Evolutionary conservation across 106 monocot genomes (phyloP).

Genomic region (Allium sativum): DNA sequence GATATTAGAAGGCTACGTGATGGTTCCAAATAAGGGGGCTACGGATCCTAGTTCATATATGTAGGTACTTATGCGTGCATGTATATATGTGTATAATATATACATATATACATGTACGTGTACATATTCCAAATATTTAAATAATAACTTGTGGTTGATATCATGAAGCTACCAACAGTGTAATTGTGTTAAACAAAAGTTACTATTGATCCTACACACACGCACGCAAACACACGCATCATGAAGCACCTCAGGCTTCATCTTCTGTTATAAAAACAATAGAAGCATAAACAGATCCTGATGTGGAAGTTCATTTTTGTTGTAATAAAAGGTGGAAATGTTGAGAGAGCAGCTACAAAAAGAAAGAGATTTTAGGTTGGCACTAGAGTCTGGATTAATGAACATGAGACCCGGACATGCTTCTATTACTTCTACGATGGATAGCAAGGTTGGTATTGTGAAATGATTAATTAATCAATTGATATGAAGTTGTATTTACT

Average conservation of each 20-base stretch:
- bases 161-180: neutral
- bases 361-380: conserved; percentile 56
- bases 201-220: too few species aligned
- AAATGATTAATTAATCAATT: neutral
- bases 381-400: conserved; percentile 66
- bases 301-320: neutral
- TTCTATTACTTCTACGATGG: conserved; percentile 21
- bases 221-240: neutral
- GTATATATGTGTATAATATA: too few species aligned
- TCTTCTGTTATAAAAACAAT: neutral
- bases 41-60: too few species aligned
- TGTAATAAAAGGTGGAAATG: conserved; percentile 44
- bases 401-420: conserved; percentile 27
- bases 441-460: conserved; percentile 40
- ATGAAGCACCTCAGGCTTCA: neutral
- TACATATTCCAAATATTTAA: neutral
- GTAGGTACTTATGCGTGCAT: too few species aligned
- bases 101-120: too few species aligned
- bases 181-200: too few species aligned
- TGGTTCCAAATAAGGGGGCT: too few species aligned
- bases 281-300: neutral
- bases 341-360: conserved; percentile 54
- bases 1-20: too few species aligned
- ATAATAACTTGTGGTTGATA: neutral
- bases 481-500: neutral